These are phyloP conservation scores for Elsinoe fawcettii DNA, from an alignment of 2,329 filamentous ascomycete genomes.

Conservation along the genomic window DNA sequence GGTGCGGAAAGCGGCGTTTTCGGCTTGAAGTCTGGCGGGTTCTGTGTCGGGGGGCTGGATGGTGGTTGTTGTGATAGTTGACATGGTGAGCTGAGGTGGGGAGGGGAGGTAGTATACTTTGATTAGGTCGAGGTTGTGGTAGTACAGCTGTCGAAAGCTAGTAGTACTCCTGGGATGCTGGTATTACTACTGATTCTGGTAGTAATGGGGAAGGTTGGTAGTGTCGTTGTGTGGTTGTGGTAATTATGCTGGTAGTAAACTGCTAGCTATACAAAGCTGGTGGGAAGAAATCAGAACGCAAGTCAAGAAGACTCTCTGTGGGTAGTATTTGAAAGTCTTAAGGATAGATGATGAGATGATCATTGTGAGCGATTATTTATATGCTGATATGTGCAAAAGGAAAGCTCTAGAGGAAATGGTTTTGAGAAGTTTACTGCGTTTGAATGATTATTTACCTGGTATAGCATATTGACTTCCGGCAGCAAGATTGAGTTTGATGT, in stretches of 20 bases:
- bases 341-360: no score
- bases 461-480: background rate
- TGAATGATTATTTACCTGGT: background rate
- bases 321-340: no score
- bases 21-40: background rate
- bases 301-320: no score
- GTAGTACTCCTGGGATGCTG: no score
- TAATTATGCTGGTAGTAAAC: no score
- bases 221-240: no score
- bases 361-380: no score
- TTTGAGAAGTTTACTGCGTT: background rate
- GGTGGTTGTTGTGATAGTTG: background rate
- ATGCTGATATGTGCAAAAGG: background rate
- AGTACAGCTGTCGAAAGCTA: no score
- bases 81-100: background rate
- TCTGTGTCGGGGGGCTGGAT: background rate
- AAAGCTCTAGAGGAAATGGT: background rate
- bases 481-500: background rate
- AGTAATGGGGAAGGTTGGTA: no score
- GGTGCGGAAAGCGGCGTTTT: background rate
- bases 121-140: background rate
- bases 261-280: no score
- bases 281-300: no score
- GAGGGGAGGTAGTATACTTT: background rate
- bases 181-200: no score